Base-by-base conservation (phyloP, 768 basidiomycete genomes). In the Mycena metata region DNA sequence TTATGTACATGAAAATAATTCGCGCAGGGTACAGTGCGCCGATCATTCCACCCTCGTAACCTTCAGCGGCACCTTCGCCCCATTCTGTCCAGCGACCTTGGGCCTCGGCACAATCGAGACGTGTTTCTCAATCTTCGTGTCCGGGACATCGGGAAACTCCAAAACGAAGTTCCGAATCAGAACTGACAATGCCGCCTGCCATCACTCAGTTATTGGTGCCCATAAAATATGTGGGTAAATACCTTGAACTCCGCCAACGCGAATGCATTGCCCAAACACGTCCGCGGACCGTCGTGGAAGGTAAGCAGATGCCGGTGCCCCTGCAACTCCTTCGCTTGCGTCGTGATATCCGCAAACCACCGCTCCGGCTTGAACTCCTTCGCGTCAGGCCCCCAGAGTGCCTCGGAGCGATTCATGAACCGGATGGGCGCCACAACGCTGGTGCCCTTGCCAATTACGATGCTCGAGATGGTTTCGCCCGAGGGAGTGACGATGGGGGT, bases 311-410 rank as follows among this genome's bases (percentile, higher is more conserved):
- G 82, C 12, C 71, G 66, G 50, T 81, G 75, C 11, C 80, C 80
- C 45, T 76, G 75, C 23, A 81, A 65, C 56, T 77, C 76, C 57
- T 76, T 72, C 39, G 76, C 79, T 3, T 64, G 54, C 0, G 21
- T 6, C 1, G 46, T 41, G 21, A 41, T 36, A 9, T 57, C 33
- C 3, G 21, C 39, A 13, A 68, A 46, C 61, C 85, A 86, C 3
- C 85, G 79, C 49, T 79, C 78, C 0, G 85, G 85, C 5, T 75
- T 76, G 70, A 85, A 86, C 51, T 79, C 76, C 39, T 74, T 79
- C n/a, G 84, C 82, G 45, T 84, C 79, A 0, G 75, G 50, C 8
- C 88, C 86, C 82, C 85, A 88, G 21, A 84, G 66, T 7, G 60
- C 71, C 19, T 76, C 72, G 10, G 82, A 80, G n/a, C 75, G 70